phyloP scores from a whole-genome alignment of 1,284 basidiomycete genomes.

The Trametes pubescens region DNA sequence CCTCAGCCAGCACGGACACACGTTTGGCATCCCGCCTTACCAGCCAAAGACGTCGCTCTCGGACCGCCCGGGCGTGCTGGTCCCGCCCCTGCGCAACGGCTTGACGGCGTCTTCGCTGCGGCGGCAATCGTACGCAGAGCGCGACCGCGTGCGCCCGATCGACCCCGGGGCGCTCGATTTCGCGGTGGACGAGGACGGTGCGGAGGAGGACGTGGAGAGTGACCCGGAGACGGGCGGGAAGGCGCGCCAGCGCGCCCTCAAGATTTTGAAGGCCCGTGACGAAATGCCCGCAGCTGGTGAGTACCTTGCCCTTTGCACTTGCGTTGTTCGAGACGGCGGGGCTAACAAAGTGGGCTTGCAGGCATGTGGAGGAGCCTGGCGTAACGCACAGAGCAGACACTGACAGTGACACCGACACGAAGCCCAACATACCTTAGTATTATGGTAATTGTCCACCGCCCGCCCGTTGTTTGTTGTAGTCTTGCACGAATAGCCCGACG shows the following conservation, averaged over 20 bases:
- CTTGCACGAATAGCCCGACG: slow-evolving; percentile 29
- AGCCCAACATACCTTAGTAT: slow-evolving; percentile 31
- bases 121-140: slow-evolving; percentile 69
- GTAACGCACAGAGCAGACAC: slow-evolving; percentile 30
- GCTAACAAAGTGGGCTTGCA: slow-evolving; percentile 12
- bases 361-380: slow-evolving; percentile 82
- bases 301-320: slow-evolving; percentile 9
- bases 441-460: slow-evolving; percentile 30
- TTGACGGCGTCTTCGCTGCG: slow-evolving; percentile 60
- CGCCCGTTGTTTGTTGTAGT: slow-evolving; percentile 27
- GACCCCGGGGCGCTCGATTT: slow-evolving; percentile 78
- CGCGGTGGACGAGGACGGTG: slow-evolving; percentile 53
- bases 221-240: slow-evolving; percentile 48
- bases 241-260: slow-evolving; percentile 65
- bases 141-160: slow-evolving; percentile 65
- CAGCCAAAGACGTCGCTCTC: slow-evolving; percentile 57
- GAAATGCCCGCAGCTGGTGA: slow-evolving; percentile 42
- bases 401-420: slow-evolving; percentile 27
- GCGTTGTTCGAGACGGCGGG: background rate
- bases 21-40: slow-evolving; percentile 59
- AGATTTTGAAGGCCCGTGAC: slow-evolving; percentile 64
- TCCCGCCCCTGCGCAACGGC: slow-evolving; percentile 38
- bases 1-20: slow-evolving; percentile 43
- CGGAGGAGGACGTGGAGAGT: slow-evolving; percentile 46
- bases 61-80: slow-evolving; percentile 45